Conservation (phyloP, 208 protist genomes). For the Histomonas meleagridis region DNA sequence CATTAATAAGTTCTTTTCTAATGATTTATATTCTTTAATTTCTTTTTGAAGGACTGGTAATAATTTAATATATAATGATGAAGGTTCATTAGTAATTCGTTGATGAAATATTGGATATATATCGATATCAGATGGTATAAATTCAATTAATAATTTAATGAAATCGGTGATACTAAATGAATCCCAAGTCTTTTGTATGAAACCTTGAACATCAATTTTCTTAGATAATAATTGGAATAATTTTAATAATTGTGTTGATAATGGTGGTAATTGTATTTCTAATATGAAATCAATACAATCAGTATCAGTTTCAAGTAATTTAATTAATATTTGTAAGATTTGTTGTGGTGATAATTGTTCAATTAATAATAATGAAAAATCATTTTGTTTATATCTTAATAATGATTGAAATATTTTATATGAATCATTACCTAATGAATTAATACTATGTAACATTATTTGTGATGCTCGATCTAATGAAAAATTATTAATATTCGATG, state of each 20-base stretch:
- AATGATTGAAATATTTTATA: neutral
- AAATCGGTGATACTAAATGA: neutral
- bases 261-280: neutral
- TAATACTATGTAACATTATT: neutral
- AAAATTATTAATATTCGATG: neutral
- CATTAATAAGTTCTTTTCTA: neutral
- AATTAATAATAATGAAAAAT: neutral
- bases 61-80: neutral
- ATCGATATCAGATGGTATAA: neutral
- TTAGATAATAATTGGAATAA: neutral
- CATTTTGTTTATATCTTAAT: neutral
- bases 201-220: neutral
- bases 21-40: neutral
- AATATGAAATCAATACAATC: neutral
- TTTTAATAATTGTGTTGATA: neutral
- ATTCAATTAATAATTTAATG: neutral
- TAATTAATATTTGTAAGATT: neutral
- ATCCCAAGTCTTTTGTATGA: neutral
- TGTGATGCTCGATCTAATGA: slow-evolving; percentile 11
- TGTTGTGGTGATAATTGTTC: neutral
- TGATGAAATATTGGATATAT: neutral
- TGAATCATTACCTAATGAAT: neutral
- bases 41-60: neutral
- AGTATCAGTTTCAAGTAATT: neutral
- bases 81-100: neutral